A percentile compares a stretch with the other conserved stretches of the same genome.
phyloP scores from a whole-genome alignment of 371 early-diverging fungal genomes.

The Vairimorpha necatrix region DNA sequence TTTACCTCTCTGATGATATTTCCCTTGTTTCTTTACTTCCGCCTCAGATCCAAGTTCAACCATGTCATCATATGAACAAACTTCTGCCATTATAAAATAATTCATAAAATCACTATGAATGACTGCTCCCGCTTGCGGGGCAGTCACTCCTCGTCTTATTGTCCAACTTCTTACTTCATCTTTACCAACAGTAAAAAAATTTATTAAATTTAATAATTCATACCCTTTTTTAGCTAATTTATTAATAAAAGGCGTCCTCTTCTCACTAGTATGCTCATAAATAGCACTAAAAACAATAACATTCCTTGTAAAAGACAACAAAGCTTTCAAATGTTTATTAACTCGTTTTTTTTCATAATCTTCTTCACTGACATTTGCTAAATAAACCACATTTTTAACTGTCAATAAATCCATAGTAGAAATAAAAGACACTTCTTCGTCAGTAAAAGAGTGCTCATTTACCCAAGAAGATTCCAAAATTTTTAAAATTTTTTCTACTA shows the following conservation, averaged over 20 bases:
- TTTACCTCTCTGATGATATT: constrained; percentile 83
- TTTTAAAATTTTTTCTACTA: constrained; percentile 70
- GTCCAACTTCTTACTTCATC: constrained; percentile 69
- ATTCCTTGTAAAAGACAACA: constrained; percentile 49
- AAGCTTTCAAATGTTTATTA: constrained; percentile 66
- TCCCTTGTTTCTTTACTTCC: constrained; percentile 84
- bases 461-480: constrained; percentile 77
- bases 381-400: constrained; percentile 90
- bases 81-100: constrained; percentile 92
- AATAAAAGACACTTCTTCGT: constrained; percentile 73
- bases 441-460: constrained; percentile 76
- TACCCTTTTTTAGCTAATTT: constrained; percentile 86
- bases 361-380: constrained; percentile 81
- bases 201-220: constrained; percentile 75
- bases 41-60: constrained; percentile 73
- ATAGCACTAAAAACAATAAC: constrained; percentile 57
- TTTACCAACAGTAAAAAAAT: constrained; percentile 90
- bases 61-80: constrained; percentile 78
- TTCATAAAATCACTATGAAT: constrained; percentile 88
- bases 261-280: neutral
- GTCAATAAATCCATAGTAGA: constrained; percentile 81
- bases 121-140: constrained; percentile 89
- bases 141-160: constrained; percentile 73
- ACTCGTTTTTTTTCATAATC: constrained; percentile 80
- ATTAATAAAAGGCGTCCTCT: constrained; percentile 66